Evolutionary conservation across 768 basidiomycete species (phyloP), one percentile per base, ranked within the genome.

Genomic region (Suillus subalutaceus): DNA sequence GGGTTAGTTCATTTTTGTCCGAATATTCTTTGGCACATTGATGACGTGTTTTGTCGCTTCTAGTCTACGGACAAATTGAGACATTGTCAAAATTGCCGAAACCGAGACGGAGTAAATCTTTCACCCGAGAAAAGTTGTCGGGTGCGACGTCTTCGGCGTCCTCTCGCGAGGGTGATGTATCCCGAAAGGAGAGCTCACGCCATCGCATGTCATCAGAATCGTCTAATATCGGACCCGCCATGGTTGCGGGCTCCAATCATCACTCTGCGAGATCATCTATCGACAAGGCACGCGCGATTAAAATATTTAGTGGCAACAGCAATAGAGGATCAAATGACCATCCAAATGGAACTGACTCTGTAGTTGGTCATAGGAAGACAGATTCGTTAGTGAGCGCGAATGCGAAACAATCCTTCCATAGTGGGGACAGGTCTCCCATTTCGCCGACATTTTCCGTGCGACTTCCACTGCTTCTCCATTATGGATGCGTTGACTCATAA

Each of bases 11-110:
- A 12, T 18, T 30, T 18, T 52, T 18, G n/a, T 13, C 55, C 35
- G 18, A 18, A 35, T 32, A 18, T 7, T 38, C 35, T 15, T 65
- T 67, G 62, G 57, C 57, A 60, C 57, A 52, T 69, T 69, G 57
- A 44, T 75, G 71, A 72, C 74, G 52, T 66, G 67, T 63, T 50
- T 68, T 66, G 35, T 59, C 52, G 55, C 70, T 69, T 68, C 72
- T 73, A 93, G 92, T 92, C 53, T 92, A 92, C 77, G 86, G 88
- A 68, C 90, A 92, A 75, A 92, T 94, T 70, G 91, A 92, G 75
- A 77, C 80, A 35, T 79, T 91, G 72, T 86, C 88, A 56, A 87
- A 87, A 72, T 70, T 79, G 44, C 83, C 85, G 20, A 85, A 83
- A 72, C 79, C 85, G 62, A 84, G 88, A 53, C 84, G 89, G 69